Evolutionary conservation across 176 grass and related monocot genomes (phyloP), one percentile per base, ranked within the genome.

Genomic region (Saccharum officinarum): DNA sequence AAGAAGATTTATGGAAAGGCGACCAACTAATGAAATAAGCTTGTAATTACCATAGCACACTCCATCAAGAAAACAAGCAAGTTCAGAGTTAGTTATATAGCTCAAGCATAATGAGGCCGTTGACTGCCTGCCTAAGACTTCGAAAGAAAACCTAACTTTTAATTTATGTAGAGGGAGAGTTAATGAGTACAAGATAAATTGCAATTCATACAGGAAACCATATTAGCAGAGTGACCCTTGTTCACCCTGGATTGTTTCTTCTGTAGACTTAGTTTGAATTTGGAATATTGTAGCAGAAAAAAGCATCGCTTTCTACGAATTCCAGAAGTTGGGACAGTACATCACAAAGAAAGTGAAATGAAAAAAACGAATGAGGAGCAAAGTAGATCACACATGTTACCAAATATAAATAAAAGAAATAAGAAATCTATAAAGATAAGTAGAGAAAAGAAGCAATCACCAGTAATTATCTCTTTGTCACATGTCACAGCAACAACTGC

Each of bases 401-500:
- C 10, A 79, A 66, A 28, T 37, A 75, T 23, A 82, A 12, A 88
- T 6, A 81, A 23, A 77, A 9, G 59, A 25, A 30, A 62, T 62
- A 12, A 77, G 11, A 83, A 82, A 81, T 57, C 6, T 71, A 74
- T 16, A 82, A 71, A 76, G 55, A 59, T 16, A 84, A 80, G 72
- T 45, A 83, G 44, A 7, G 13, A 71, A 73, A 83, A 71, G 59
- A 82, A 91, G 90, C 47, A 87, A 77, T 73, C 75, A 99, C 97
- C 97, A 77, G 93, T 96, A 79, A 96, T 90, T 38, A 92, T 99
- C 78, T 99, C 93, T 89, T 74, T 94, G 81, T 96, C 97, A 69
- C 82, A 94, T 62, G 93, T 94, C 36, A 99, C 85, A 75, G 92
- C 90, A 92, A 99, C 97, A 61, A 99, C 76, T 76, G 88, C 93